phyloP scores from a whole-genome alignment of 306 rosid genomes.

The Sicyos baderoa region DNA sequence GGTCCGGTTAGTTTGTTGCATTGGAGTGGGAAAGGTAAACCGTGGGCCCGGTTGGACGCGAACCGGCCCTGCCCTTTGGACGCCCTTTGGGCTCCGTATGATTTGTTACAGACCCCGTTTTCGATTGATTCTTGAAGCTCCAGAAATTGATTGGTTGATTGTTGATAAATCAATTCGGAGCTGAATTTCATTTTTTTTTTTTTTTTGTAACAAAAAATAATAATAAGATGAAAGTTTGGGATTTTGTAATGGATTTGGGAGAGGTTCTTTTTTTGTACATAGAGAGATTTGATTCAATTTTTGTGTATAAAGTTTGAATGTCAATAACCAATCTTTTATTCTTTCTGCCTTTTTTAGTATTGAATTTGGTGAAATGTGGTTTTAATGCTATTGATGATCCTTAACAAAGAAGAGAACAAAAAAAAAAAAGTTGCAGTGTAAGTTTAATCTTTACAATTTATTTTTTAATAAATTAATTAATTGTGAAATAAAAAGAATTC shows the following conservation, averaged over 20 bases:
- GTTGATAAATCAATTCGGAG: neutral
- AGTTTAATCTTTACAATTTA: no score
- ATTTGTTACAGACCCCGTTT: conserved; percentile 62
- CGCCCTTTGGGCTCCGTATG: conserved; percentile 93
- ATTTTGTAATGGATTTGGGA: neutral
- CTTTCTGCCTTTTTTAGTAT: neutral
- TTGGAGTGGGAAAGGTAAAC: conserved; percentile 96
- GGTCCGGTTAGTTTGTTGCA: conserved; percentile 84
- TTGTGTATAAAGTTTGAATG: neutral
- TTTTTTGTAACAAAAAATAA: neutral
- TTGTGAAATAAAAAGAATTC: no score
- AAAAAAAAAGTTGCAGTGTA: no score
- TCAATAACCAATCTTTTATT: neutral
- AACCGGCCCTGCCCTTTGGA: conserved; percentile 80
- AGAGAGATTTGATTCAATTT: neutral
- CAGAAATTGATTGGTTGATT: neutral
- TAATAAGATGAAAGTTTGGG: neutral
- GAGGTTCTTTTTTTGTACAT: neutral
- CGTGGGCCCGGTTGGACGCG: conserved; percentile 80
- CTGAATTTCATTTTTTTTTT: neutral
- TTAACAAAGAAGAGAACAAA: no score
- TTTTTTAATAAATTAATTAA: no score
- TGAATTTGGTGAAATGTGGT: neutral
- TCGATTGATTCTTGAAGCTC: conserved; percentile 43
- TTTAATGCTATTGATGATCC: neutral